Conservation (phyloP, 805 yeast species). For the Wilhelminamyces savonicus region DNA sequence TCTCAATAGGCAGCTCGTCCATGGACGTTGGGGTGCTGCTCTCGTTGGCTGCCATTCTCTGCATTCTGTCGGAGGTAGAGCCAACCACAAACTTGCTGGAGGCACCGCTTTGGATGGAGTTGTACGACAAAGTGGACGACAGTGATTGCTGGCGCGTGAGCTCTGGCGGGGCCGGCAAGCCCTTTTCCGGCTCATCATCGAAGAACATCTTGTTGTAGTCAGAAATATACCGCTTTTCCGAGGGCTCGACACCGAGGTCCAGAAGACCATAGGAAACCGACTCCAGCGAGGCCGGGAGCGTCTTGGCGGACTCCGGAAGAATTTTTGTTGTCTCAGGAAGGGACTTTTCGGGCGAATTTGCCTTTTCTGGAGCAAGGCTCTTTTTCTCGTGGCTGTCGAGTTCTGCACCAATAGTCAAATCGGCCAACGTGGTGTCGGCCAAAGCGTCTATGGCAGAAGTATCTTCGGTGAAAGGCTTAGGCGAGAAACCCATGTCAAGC, state of each 20-base stretch:
- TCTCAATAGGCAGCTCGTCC: background rate
- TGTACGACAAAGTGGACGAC: conserved; percentile 15
- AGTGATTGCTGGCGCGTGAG: conserved; percentile 4
- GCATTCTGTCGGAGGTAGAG: conserved; percentile 7
- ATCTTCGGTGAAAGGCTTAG: conserved; percentile 1
- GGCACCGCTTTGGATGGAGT: conserved; percentile 27
- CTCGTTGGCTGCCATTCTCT: conserved; percentile 4
- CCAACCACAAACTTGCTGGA: conserved; percentile 18
- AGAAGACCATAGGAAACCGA: conserved; percentile 10
- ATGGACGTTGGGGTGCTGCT: conserved; percentile 1
- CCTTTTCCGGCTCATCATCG: conserved; percentile 1
- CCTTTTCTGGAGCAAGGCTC: conserved; percentile 3
- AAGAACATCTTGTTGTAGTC: conserved; percentile 19
- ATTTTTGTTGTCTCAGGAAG: conserved; percentile 11
- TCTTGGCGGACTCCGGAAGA: background rate
- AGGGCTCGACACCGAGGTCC: conserved; percentile 8
- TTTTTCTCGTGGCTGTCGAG: no score
- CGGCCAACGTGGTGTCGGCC: no score
- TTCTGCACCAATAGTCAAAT: no score
- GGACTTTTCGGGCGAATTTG: conserved; percentile 6
- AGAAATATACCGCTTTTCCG: conserved; percentile 16
- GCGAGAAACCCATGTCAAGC: background rate
- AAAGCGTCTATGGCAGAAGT: no score
- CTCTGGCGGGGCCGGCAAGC: no score
- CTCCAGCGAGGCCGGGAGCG: conserved; percentile 1